phyloP scores from a whole-genome alignment of 805 yeast genomes.

The Starmerella khaoyaiensis region DNA sequence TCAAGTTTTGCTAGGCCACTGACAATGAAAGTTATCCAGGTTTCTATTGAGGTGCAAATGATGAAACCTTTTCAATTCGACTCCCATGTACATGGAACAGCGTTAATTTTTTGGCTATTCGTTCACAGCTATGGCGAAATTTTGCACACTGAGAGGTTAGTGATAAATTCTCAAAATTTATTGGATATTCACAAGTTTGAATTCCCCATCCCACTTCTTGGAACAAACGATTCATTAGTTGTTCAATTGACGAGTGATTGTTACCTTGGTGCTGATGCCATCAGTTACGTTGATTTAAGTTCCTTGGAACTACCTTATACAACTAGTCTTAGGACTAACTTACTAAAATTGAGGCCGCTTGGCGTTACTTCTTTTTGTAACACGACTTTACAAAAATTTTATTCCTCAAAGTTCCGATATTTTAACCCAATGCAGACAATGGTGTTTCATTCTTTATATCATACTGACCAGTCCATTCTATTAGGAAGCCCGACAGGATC shows the following conservation, averaged over 20 bases:
- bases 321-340: conserved; percentile 71
- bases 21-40: conserved; percentile 71
- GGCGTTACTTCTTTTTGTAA: conserved; percentile 73
- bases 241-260: conserved; percentile 68
- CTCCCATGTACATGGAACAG: conserved; percentile 61
- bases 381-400: conserved; percentile 51
- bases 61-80: conserved; percentile 59
- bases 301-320: conserved; percentile 80
- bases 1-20: conserved; percentile 81
- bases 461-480: conserved; percentile 64
- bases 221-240: conserved; percentile 75
- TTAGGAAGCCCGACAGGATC: conserved; percentile 99
- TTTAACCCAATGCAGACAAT: conserved; percentile 98
- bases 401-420: conserved; percentile 55
- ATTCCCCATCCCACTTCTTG: conserved; percentile 81
- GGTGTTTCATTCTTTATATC: conserved; percentile 82
- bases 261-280: conserved; percentile 80
- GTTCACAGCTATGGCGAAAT: conserved; percentile 73
- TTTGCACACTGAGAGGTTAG: conserved; percentile 69
- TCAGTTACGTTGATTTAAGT: conserved; percentile 70
- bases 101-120: conserved; percentile 82
- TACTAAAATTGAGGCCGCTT: conserved; percentile 70
- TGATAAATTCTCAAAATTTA: conserved; percentile 48
- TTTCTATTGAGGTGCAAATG: conserved; percentile 53
- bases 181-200: conserved; percentile 57